Base-by-base conservation (phyloP, 345 rosid genomes). In the Leavenworthia alabamica region DNA sequence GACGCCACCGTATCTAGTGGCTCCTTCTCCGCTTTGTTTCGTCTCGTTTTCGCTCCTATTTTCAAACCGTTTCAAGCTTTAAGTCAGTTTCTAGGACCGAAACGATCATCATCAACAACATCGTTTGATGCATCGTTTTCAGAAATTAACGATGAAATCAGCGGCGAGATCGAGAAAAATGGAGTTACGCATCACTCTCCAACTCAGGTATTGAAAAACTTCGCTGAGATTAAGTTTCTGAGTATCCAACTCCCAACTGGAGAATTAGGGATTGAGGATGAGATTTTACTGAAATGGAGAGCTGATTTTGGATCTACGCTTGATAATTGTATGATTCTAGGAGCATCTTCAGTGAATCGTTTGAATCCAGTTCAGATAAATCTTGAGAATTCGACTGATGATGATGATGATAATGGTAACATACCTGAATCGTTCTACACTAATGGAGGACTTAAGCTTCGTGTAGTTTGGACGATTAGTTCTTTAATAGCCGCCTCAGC, bases 351-450 rank as follows among this genome's bases (percentile, higher is more conserved):
- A 0, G 86, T 83, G 1, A 20, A 70, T 23, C 31, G 60, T 42
- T 66, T 56, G 61, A 29, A 40, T 8, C 13, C 5, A 4, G 14
- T 3, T 3, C 65, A 71, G 41, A 46, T n/a, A n/a, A n/a, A 41
- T 59, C 66, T 26, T 2, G 87, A 80, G 12, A 66, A 14, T 46
- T 74, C 51, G 2, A 20, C 61, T 13, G 76, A 75, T 6, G n/a
- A n/a, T n/a, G 95, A 86, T 8, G 98, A 86, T 8, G 98, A 92
- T 56, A 83, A 79, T 67, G 97, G 91, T 28, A 85, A 79, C 67
- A 92, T 92, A 57, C 98, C 98, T 2, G 98, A 92, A 51, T 89
- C 98, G n/a, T 89, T 92, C 59, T 89, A 92, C 75, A 92, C 98
- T 0, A 89, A 92, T 48, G 98, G 98, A 11, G 95, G 95, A 3